phyloP scores from a whole-genome alignment of 169 alveolate species.

The Plasmodium blacklocki region DNA sequence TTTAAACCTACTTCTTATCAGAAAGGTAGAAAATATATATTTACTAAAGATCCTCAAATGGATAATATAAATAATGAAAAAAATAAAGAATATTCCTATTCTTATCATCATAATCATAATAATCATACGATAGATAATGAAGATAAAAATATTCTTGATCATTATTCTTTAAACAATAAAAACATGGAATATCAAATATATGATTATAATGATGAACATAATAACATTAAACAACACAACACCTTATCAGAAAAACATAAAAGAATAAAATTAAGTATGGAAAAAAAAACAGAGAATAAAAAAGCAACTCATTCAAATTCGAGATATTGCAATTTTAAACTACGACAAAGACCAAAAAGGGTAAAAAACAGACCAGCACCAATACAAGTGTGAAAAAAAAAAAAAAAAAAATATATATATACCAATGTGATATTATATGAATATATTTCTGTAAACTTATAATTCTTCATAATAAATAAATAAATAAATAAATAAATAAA shows the following conservation, averaged over 20 bases:
- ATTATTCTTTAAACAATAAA: neutral
- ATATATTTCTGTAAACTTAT: no score
- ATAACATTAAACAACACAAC: neutral
- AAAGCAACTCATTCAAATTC: constrained; percentile 33
- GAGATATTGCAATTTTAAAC: constrained; percentile 62
- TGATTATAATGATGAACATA: neutral
- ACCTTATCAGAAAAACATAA: constrained; percentile 34
- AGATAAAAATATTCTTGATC: neutral
- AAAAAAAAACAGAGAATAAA: constrained; percentile 47
- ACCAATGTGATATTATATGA: no score
- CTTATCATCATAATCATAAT: neutral
- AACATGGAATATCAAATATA: neutral
- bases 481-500: no score
- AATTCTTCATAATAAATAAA: no score
- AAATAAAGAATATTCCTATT: neutral
- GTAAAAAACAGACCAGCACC: constrained; percentile 31
- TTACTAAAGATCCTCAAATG: constrained; percentile 26
- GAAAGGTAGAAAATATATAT: constrained; percentile 60
- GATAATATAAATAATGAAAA: neutral
- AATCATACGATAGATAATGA: neutral
- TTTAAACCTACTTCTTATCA: constrained; percentile 53
- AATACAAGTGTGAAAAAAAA: neutral
- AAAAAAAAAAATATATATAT: neutral
- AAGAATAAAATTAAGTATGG: constrained; percentile 37
- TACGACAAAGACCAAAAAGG: constrained; percentile 73